Evolutionary conservation across 495 filamentous ascomycete genomes (phyloP).

Genomic region (Astrocystis sublimbata): DNA sequence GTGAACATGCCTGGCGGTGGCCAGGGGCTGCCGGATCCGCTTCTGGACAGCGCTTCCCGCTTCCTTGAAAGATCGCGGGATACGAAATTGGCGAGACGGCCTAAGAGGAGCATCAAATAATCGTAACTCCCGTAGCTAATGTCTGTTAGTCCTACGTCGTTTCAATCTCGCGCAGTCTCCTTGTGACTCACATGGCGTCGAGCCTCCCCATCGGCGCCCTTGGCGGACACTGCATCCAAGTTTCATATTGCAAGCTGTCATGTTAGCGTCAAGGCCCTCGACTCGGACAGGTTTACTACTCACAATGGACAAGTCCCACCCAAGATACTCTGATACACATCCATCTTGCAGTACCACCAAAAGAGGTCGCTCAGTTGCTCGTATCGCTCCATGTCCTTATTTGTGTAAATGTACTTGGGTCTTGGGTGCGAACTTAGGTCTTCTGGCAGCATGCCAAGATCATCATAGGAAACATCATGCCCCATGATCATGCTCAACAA

Average conservation of each 20-base stretch:
- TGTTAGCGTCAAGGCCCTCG: constrained; percentile 21
- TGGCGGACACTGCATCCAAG: constrained; percentile 83
- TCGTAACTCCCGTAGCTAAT: constrained; percentile 77
- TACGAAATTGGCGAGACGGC: constrained; percentile 78
- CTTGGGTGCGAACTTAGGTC: constrained; percentile 26
- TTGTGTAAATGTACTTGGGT: constrained; percentile 49
- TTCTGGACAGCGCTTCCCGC: constrained; percentile 55
- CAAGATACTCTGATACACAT: constrained; percentile 85
- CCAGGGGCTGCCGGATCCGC: constrained; percentile 34
- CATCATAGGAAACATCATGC: constrained; percentile 35
- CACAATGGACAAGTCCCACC: constrained; percentile 84
- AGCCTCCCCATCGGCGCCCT: constrained; percentile 74
- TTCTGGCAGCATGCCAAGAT: constrained; percentile 33
- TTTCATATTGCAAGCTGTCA: constrained; percentile 71
- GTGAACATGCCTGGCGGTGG: constrained; percentile 50
- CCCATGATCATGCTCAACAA: constrained; percentile 43
- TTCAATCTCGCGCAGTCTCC: not conserved
- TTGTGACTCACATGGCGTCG: constrained; percentile 62
- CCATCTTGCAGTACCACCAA: constrained; percentile 97
- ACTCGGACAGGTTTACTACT: constrained; percentile 38
- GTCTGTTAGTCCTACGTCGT: constrained; percentile 8
- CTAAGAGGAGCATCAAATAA: constrained; percentile 79
- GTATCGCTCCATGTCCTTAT: constrained; percentile 74
- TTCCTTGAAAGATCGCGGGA: constrained; percentile 79
- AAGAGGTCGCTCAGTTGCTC: constrained; percentile 83